Base-by-base conservation (phyloP, 768 basidiomycete genomes). In the Suillus subaureus region DNA sequence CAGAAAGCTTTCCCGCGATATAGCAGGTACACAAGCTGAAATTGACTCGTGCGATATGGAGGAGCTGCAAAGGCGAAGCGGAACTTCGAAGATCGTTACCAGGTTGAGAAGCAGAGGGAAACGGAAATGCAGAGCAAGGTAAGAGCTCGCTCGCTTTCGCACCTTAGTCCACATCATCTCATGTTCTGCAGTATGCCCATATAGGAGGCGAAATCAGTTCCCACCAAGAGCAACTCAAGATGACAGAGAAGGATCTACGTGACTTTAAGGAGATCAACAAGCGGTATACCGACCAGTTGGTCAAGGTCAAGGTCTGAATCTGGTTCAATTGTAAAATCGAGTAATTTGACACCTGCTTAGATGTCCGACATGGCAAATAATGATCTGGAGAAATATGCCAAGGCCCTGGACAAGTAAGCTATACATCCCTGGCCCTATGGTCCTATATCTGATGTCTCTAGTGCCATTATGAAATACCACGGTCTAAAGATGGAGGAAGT, bases 381-480 rank as follows among this genome's bases (percentile, higher is more conserved):
- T 66, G 97, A 99, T 76, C 77, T 99, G 62, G 97, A 99, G 81
- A 99, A 99, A 80, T 98, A 99, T 67, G 93, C 89, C 6, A 99
- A 99, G 74, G 97, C 97, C 3, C 79, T 99, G 57, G 97, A 99
- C 79, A 97, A 92, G 97, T 98, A 69, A 69, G 90, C 74, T 35
- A 49, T 18, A 23, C 35, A 61, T 13, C 21, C 1, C 28, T 33
- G 18, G 23, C 16, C 2, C 39, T 64, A 56, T 42, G 23, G 26
- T 45, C 6, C 45, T 23, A 62, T n/a, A 35, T 58, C 66, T 74
- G 61, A 78, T 67, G 49, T 47, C 55, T 62, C 26, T 67, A 98
- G 97, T 70, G 97, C 96, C 49, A 99, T 99, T 76, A 97, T 99
- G 94, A 94, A 94, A 77, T 99, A 98, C 72, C 97, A 99, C 73